Base-by-base conservation (phyloP, 1,284 basidiomycete species). In the Cutaneotrichosporon daszewskae region DNA sequence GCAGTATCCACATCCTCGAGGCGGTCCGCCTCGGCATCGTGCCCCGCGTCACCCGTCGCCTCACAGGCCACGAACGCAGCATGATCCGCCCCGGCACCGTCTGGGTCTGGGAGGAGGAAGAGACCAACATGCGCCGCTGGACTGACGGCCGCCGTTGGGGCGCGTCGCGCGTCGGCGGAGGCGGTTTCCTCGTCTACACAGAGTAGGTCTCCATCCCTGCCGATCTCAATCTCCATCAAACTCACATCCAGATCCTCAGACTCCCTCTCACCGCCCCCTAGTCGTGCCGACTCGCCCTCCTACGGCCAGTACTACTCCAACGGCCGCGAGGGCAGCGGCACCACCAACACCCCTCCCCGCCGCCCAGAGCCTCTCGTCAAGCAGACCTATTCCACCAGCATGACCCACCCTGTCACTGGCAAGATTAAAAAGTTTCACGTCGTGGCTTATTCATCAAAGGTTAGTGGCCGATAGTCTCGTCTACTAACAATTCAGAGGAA, bases 51-150 rank as follows among this genome's bases (percentile, higher is more conserved):
- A 91, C 88, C 13, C 81, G 91, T 27, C 82, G 91, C 16, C 78
- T 97, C 34, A 87, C 91, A 49, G 91, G 94, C 60, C 81, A 85
- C 44, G 91, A 97, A 71, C 79, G 87, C 47, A 83, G 82, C 59
- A 84, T 90, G 79, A 94, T 97, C 65, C 79, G 82, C 3, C 89
- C 87, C 5, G 91, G 91, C 46, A 86, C 86, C 13, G 87, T 97
- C 27, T 97, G 95, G 67, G 91, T 96, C 47, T 97, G 95, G 69
- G 90, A 97, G 71, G 92, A 95, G 66, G 68, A 67, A 51, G 68
- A 70, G 45, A 68, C 66, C 1, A 68, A 67, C 45, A 75, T 75
- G 72, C 59, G 72, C n/a, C 51, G 74, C 10, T 75, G 74, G 74
- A 75, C 74, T 6, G 74, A 75, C 53, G 74, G 74, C 6, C 60